Base-by-base conservation (phyloP, 441 rosid genomes). In the Raphanus hybrid region DNA sequence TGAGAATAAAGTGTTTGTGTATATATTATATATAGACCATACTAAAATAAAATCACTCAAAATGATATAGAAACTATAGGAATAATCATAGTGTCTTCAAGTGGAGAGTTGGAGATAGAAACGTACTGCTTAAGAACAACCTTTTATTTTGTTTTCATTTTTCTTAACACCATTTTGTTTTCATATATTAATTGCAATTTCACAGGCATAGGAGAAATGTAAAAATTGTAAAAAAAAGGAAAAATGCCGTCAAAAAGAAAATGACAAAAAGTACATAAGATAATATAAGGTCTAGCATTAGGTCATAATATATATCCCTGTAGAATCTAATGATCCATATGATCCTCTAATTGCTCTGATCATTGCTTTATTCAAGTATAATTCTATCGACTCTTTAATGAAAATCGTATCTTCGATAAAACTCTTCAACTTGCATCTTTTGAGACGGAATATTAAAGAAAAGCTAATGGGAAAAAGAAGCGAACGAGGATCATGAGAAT, bases 71-170 rank as follows among this genome's bases (percentile, higher is more conserved):
- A 29, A 29, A 29, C 34, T 29, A 5, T 29, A 72, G 64, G 64
- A 29, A 67, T 43, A 73, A 78, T 78, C 81, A 78, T 78, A 61
- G 52, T 78, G 78, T 73, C 62, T 52, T 18, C 81, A 67, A 78
- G 81, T 78, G 81, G 78, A 73, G 64, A 14, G 23, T 27, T 78
- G 48, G 64, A 39, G 43, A 39, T 39, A 39, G 43, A 73, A 78
- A 66, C 81, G 78, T 78, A 78, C 70, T 39, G 60, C 61, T 78
- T 78, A 78, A 67, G 78, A 78, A 78, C 74, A 57, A 78, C 37
- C 9, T 23, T 78, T 8, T 39, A 29, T 29, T 29, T 5, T 29
- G 34, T 29, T 29, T 29, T 29, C 5, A 29, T 29, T 29, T 29
- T 29, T 29, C 1, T 1, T 29, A 3, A 29, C 34, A 29, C 34